Conservation (phyloP, 106 monocot genomes). For the Hemerocallis citrina region DNA sequence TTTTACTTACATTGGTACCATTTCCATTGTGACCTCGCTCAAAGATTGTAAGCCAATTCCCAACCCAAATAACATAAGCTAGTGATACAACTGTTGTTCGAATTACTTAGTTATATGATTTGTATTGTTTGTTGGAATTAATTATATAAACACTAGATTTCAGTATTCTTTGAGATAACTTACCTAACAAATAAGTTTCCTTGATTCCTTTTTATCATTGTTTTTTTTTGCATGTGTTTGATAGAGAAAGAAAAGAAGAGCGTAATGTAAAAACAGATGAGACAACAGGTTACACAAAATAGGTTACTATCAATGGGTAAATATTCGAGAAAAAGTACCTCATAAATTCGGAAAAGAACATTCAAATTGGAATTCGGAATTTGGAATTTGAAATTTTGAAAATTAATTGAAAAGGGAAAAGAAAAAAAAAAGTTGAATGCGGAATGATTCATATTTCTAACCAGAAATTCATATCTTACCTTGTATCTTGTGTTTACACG, state of each 20-base stretch:
- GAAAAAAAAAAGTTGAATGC: too few species aligned
- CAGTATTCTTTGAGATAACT: not conserved
- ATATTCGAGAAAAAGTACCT: too few species aligned
- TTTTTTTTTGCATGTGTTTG: too few species aligned
- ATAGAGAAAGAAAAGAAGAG: too few species aligned
- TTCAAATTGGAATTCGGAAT: too few species aligned
- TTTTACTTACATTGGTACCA: not conserved
- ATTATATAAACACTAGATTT: not conserved
- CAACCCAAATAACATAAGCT: not conserved
- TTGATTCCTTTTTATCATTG: too few species aligned
- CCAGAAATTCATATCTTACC: conserved; percentile 20
- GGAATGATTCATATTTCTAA: not conserved
- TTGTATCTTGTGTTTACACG: conserved; percentile 96
- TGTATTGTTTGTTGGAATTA: not conserved
- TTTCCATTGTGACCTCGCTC: not conserved
- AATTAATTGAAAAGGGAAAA: too few species aligned
- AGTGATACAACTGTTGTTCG: not conserved
- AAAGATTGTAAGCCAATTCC: not conserved
- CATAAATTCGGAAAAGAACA: too few species aligned
- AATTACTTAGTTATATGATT: not conserved
- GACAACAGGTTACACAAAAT: not conserved
- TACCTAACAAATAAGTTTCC: not conserved
- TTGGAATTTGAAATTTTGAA: too few species aligned
- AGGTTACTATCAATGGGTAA: too few species aligned
- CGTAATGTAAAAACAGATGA: not conserved